Conservation (phyloP, 352 stramenopile genomes). For the Phytophthora fragariaefolia region DNA sequence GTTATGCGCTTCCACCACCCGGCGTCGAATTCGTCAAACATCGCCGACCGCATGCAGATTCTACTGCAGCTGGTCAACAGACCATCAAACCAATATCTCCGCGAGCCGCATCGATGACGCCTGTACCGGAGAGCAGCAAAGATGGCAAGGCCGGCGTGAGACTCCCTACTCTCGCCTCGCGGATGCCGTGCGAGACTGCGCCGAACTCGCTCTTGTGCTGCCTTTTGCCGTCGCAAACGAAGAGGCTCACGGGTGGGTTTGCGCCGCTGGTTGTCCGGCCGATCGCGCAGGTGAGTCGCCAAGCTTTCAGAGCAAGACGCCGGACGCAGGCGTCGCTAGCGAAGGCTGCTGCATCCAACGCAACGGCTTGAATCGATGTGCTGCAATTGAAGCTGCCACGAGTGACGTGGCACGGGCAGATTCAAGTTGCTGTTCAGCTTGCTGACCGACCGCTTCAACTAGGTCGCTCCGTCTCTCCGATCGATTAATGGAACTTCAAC, state of each 20-base stretch:
- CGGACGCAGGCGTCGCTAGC: neutral
- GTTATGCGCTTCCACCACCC: constrained; percentile 9
- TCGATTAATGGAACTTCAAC: constrained; percentile 33
- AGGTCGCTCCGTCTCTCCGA: constrained; percentile 26
- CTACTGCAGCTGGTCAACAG: neutral
- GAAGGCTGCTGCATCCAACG: neutral
- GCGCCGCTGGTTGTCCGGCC: neutral
- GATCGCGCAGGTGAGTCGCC: neutral
- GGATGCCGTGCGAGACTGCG: neutral
- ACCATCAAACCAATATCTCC: constrained; percentile 8
- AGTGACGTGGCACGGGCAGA: constrained; percentile 7
- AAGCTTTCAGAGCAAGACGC: constrained; percentile 5
- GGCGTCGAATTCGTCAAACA: constrained; percentile 29
- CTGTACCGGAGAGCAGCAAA: neutral
- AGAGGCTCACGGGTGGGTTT: neutral
- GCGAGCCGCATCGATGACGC: neutral
- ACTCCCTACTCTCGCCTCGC: constrained; percentile 6
- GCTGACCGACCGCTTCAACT: constrained; percentile 33
- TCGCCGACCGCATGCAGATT: neutral
- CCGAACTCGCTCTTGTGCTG: constrained; percentile 36
- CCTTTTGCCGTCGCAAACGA: constrained; percentile 34
- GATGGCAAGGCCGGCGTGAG: constrained; percentile 3
- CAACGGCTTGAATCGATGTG: constrained; percentile 17
- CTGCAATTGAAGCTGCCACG: constrained; percentile 3
- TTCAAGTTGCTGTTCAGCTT: constrained; percentile 29